Conservation (phyloP, 2,329 filamentous ascomycete species). For the Karstenula rhodostoma region DNA sequence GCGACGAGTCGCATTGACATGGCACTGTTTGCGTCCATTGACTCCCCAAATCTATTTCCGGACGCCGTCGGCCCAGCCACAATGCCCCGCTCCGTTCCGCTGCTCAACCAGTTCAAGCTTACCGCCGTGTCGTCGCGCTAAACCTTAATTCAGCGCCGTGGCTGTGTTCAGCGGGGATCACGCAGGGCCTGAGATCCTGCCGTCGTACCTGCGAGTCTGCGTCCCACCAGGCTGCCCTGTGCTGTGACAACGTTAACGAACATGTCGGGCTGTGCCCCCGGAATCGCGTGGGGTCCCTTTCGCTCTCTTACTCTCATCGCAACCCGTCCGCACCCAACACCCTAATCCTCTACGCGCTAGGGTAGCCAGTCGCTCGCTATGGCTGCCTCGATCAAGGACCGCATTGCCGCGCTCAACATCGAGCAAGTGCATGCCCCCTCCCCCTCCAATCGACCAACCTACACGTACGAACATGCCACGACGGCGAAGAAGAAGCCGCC, state of each 20-base stretch:
- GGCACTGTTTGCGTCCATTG: background rate
- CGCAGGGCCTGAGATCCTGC: conserved; percentile 5
- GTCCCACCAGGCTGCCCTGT: conserved; percentile 13
- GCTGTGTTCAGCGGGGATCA: background rate
- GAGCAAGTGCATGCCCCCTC: conserved; percentile 53
- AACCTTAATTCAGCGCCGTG: background rate
- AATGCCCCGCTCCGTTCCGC: background rate
- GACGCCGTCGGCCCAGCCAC: background rate
- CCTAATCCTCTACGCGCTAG: conserved; percentile 3
- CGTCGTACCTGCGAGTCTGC: conserved; percentile 8
- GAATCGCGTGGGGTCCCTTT: conserved; percentile 12
- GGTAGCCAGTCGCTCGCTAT: conserved; percentile 28
- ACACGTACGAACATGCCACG: conserved; percentile 44
- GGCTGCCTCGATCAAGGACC: conserved; percentile 53
- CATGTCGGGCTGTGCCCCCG: conserved; percentile 18
- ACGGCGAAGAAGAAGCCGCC: conserved; percentile 46
- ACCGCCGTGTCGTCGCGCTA: background rate
- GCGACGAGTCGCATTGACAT: background rate
- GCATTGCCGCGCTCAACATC: conserved; percentile 59
- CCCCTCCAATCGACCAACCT: conserved; percentile 46
- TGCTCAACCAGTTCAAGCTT: no score
- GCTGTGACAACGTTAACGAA: conserved; percentile 9
- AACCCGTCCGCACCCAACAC: background rate
- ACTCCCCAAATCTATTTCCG: background rate
- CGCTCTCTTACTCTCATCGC: conserved; percentile 12